Base-by-base conservation (phyloP, 306 rosid genomes). In the Luffa aegyptiaca region DNA sequence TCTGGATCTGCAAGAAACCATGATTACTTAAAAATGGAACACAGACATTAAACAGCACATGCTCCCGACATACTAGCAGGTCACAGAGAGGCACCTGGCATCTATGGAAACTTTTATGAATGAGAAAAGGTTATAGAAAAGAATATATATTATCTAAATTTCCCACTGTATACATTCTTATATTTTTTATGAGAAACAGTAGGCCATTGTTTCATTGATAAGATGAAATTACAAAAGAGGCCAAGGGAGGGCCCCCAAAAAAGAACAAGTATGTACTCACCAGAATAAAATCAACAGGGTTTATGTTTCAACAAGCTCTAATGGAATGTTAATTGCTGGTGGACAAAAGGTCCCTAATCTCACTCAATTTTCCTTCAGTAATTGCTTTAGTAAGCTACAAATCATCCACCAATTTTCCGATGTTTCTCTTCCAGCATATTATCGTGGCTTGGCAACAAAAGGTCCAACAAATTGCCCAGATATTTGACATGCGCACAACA, bases 1-100 rank as follows among this genome's bases (percentile, higher is more conserved):
- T 95, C 99, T 70, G 99, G 97, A 87, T 95, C 99, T 95, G 89
- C 84, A 84, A 71, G 80, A 84, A 86, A 85, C 80, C 33, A 79
- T 8, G 70, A 73, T 33, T 82, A 66, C 63, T 73, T 61, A 41
- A 80, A 17, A 57, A 73, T 73, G 55, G 65, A 52, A 81, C 20
- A 69, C 44, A 31, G 59, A 78, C 55, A 1, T 42, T 33, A 72
- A 35, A 73, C 70, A 45, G 68, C 56, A 82, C 33, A 77, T 86
- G 42, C 53, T 10, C 63, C 26, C 55, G n/a, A 44, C 21, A 76
- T 63, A 80, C 68, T 21, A 77, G 51, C 61, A 31, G 55, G 55
- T 69, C 8, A 26, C n/a, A 21, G 57, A 46, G 21, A 45, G 76
- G 35, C 56, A 71, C 39, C 56, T 11, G 5, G 42, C 57, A 45